Evolutionary conservation across 1,284 basidiomycete species (phyloP).

Genomic region (Pascua guehoae): DNA sequence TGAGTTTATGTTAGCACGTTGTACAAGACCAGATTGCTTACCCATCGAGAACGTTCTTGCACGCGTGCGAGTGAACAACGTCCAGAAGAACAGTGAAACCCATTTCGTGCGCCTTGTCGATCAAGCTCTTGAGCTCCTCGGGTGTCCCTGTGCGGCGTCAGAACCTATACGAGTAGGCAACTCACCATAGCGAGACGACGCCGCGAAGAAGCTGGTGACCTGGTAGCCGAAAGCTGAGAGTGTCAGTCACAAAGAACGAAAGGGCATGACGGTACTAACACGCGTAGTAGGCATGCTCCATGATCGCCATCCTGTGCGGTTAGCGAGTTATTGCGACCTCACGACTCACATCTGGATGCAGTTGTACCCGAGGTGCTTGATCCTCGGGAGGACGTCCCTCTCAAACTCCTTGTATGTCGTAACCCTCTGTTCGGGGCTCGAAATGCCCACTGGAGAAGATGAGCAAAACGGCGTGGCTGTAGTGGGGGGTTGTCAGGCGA

Average conservation of each 20-base stretch:
- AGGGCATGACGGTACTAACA: slow-evolving; percentile 57
- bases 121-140: slow-evolving; percentile 90
- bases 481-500: not conserved
- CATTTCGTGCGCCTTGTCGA: slow-evolving; percentile 91
- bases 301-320: slow-evolving; percentile 75
- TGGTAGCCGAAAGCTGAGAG: slow-evolving; percentile 89
- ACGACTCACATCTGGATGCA: slow-evolving; percentile 70
- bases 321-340: slow-evolving; percentile 1
- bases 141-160: slow-evolving; percentile 59
- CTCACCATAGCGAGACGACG: slow-evolving; percentile 78
- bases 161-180: not conserved
- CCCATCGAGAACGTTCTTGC: slow-evolving; percentile 92
- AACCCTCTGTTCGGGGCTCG: slow-evolving; percentile 77
- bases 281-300: slow-evolving; percentile 99
- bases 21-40: slow-evolving; percentile 20
- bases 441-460: slow-evolving; percentile 73
- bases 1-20: slow-evolving; percentile 11
- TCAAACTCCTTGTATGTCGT: slow-evolving; percentile 97
- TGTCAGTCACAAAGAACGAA: slow-evolving; percentile 9
- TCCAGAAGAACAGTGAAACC: slow-evolving; percentile 91
- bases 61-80: slow-evolving; percentile 96
- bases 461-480: not conserved
- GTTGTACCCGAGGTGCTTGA: slow-evolving; percentile 90
- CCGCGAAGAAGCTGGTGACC: slow-evolving; percentile 96
- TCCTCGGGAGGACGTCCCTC: slow-evolving; percentile 74